These are phyloP conservation scores for Thinopyrum elongatum DNA, from an alignment of 176 grass and related monocot species.

Conservation along the genomic window DNA sequence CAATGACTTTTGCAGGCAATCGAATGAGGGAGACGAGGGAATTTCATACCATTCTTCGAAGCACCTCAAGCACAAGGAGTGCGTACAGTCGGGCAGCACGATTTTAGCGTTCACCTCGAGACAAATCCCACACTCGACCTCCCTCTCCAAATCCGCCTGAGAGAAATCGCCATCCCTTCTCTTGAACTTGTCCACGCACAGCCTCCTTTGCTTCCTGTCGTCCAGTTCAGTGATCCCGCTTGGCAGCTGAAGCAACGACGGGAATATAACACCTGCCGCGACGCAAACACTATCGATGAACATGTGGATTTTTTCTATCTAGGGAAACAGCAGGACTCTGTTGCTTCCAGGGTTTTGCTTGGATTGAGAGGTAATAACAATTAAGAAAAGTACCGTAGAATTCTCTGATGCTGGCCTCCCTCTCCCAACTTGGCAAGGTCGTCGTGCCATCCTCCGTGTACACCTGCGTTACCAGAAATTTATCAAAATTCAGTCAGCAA, in stretches of 20 bases:
- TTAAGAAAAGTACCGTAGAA: constrained; percentile 45
- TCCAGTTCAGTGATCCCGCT: constrained; percentile 47
- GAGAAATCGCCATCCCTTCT: constrained; percentile 22
- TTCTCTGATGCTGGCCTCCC: constrained; percentile 55
- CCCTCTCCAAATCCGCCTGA: constrained; percentile 49
- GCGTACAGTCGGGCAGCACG: constrained; percentile 55
- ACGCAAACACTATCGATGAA: neutral
- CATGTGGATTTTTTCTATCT: neutral
- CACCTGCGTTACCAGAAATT: constrained; percentile 30
- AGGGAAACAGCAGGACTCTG: too few relatives aligned
- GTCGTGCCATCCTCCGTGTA: constrained; percentile 31
- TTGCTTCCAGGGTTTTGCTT: neutral
- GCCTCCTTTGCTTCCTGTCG: constrained; percentile 37
- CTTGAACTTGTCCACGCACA: constrained; percentile 33
- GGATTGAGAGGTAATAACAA: neutral
- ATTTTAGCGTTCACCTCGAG: constrained; percentile 46
- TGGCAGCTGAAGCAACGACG: constrained; percentile 53
- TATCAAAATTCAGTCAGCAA: neutral
- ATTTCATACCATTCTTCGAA: constrained; percentile 48
- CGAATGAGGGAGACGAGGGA: neutral
- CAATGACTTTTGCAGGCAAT: neutral
- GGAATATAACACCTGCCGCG: constrained; percentile 48
- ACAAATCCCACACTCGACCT: constrained; percentile 63
- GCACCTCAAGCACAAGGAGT: constrained; percentile 49
- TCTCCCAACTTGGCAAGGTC: constrained; percentile 44